Evolutionary conservation across 2,329 filamentous ascomycete species (phyloP).

Genomic region (Knufia petricola): DNA sequence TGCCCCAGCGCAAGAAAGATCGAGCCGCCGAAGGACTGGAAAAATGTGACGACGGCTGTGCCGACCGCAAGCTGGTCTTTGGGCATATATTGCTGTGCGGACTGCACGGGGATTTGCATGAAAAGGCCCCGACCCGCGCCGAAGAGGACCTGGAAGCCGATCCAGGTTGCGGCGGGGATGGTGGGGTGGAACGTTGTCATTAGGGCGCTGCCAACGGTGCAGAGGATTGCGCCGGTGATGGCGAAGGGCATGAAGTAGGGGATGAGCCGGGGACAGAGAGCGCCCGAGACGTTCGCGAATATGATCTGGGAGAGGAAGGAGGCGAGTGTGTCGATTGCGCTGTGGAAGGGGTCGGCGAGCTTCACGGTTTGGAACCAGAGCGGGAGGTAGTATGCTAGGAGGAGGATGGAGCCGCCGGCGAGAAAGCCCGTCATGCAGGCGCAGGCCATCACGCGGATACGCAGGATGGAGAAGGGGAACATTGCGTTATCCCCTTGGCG

Average conservation of each 20-base stretch:
- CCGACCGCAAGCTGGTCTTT: constrained; percentile 18
- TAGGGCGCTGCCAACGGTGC: constrained; percentile 23
- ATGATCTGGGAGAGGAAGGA: constrained; percentile 18
- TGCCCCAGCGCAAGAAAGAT: constrained; percentile 20
- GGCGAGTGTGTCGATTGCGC: constrained; percentile 22
- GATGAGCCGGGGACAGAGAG: constrained; percentile 12
- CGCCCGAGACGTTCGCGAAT: constrained; percentile 15
- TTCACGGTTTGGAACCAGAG: constrained; percentile 26
- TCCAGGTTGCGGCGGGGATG: constrained; percentile 24
- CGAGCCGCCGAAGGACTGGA: constrained; percentile 21
- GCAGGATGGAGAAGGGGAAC: constrained; percentile 20
- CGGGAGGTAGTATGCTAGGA: constrained; percentile 23
- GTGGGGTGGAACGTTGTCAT: constrained; percentile 22
- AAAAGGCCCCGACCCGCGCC: constrained; percentile 23
- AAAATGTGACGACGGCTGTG: constrained; percentile 20
- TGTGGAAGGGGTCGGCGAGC: constrained; percentile 17
- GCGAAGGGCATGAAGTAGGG: constrained; percentile 23
- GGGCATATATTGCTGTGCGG: constrained; percentile 18
- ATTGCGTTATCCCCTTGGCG: constrained; percentile 20
- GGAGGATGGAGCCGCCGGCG: constrained; percentile 16
- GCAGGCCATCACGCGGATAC: constrained; percentile 16
- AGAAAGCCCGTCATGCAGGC: constrained; percentile 17
- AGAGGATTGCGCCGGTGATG: constrained; percentile 19
- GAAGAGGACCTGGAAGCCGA: constrained; percentile 26
- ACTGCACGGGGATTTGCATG: constrained; percentile 21